phyloP scores from a whole-genome alignment of 2,329 filamentous ascomycete genomes.

The Myotisia sp. region DNA sequence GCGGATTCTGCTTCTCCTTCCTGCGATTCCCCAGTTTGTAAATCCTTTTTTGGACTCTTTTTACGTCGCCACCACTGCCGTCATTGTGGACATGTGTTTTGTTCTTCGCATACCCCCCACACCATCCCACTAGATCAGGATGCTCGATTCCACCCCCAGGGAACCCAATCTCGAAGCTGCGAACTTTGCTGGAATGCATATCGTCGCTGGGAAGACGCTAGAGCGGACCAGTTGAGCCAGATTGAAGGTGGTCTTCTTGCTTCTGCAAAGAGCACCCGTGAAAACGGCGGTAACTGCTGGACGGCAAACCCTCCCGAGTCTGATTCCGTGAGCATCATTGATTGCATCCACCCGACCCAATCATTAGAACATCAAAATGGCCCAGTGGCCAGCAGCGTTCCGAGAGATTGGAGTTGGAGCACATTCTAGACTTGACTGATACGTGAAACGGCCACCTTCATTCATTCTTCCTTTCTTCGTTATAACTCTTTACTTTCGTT shows the following conservation, averaged over 20 bases:
- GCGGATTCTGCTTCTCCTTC: slow-evolving; percentile 42
- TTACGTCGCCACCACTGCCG: slow-evolving; percentile 52
- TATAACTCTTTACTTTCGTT: slow-evolving; percentile 3
- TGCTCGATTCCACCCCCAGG: slow-evolving; percentile 48
- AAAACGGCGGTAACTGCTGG: slow-evolving; percentile 5
- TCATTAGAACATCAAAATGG: slow-evolving; percentile 23
- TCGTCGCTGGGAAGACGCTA: slow-evolving; percentile 40
- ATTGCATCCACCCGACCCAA: slow-evolving; percentile 5
- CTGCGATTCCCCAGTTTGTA: slow-evolving; percentile 46
- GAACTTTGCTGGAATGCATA: slow-evolving; percentile 47
- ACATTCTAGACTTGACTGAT: slow-evolving; percentile 39
- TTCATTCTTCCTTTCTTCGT: slow-evolving; percentile 11
- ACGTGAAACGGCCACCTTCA: slow-evolving; percentile 8
- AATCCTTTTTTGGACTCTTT: slow-evolving; percentile 46
- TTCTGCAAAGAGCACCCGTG: slow-evolving; percentile 15
- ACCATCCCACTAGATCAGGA: slow-evolving; percentile 48
- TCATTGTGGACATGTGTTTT: slow-evolving; percentile 53
- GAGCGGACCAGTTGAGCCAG: slow-evolving; percentile 38
- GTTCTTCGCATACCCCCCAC: slow-evolving; percentile 43
- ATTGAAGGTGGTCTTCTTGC: slow-evolving; percentile 27
- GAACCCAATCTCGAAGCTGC: slow-evolving; percentile 42
- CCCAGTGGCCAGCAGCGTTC: slow-evolving; percentile 40
- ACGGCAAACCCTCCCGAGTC: slow-evolving; percentile 12
- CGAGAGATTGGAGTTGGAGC: slow-evolving; percentile 48
- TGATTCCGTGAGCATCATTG: slow-evolving; percentile 11